These are phyloP conservation scores for Cladochytrium replicatum DNA, from an alignment of 192 early-diverging fungal genomes.

Conservation along the genomic window DNA sequence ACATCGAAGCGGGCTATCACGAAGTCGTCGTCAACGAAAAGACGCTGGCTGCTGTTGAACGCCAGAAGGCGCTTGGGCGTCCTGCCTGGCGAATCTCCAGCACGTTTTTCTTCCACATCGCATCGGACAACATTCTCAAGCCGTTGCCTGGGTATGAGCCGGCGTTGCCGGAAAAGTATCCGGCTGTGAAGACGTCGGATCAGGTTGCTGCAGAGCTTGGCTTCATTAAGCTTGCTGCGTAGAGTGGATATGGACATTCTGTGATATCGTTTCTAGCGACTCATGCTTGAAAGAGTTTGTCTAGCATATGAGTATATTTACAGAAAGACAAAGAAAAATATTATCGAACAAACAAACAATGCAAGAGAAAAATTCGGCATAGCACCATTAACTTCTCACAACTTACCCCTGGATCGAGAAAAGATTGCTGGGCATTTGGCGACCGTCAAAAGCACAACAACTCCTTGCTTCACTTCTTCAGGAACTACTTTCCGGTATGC, in stretches of 20 bases:
- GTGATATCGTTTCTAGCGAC: no score
- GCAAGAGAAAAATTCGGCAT: no score
- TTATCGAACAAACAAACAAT: no score
- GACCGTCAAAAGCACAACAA: no score
- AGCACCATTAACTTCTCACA: no score
- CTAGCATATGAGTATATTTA: no score
- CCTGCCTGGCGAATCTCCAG: conserved; percentile 65
- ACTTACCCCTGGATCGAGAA: no score
- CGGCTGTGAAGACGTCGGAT: conserved; percentile 46
- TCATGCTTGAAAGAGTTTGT: no score
- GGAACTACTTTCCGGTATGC: conserved; percentile 6
- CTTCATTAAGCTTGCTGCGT: conserved; percentile 39
- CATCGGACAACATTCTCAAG: conserved; percentile 48
- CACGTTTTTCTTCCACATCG: conserved; percentile 62
- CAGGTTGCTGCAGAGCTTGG: conserved; percentile 56
- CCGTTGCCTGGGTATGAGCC: conserved; percentile 40
- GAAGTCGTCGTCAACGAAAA: conserved; percentile 55
- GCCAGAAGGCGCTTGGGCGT: conserved; percentile 31
- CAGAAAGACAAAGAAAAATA: no score
- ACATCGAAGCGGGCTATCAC: conserved; percentile 55
- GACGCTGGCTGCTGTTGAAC: conserved; percentile 43
- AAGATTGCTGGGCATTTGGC: no score
- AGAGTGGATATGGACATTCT: no score
- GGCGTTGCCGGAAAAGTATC: conserved; percentile 37
- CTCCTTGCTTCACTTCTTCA: no score